A percentile compares a stretch with the other conserved stretches of the same genome.
Conservation (phyloP, 2,329 filamentous ascomycete species). For the Microthyrium microscopicum region DNA sequence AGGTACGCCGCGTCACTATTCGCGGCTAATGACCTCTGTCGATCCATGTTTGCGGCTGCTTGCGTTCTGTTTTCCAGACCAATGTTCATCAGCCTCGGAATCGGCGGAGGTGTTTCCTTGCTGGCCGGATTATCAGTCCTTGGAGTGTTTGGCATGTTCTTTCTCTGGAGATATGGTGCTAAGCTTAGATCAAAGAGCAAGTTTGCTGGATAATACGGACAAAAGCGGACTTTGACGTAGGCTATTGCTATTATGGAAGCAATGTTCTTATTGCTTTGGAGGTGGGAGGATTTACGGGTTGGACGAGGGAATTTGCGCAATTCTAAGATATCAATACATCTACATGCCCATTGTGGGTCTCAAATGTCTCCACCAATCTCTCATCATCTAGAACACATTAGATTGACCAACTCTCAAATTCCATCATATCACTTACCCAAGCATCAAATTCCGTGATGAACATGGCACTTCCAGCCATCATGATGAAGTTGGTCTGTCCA, state of each 20-base stretch:
- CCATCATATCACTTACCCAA: too few relatives aligned
- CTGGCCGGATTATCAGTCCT: slow-evolving; percentile 3
- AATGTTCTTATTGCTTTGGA: too few relatives aligned
- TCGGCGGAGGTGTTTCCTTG: slow-evolving; percentile 2
- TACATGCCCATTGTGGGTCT: too few relatives aligned
- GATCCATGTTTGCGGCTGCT: slow-evolving; percentile 5
- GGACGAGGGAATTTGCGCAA: too few relatives aligned
- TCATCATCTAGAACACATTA: too few relatives aligned
- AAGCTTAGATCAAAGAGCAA: slow-evolving; percentile 5
- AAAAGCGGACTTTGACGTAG: too few relatives aligned
- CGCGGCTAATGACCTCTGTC: slow-evolving; percentile 6
- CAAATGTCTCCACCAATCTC: slow-evolving; percentile 1
- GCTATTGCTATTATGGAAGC: too few relatives aligned
- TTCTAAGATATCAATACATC: too few relatives aligned
- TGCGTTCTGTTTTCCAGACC: slow-evolving; percentile 6
- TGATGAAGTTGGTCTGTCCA: slow-evolving; percentile 27
- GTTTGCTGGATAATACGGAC: too few relatives aligned
- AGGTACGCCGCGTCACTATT: slow-evolving; percentile 6
- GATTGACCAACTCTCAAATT: slow-evolving; percentile 33
- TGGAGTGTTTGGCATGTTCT: slow-evolving; percentile 6
- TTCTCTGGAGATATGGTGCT: slow-evolving; percentile 4
- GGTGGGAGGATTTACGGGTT: too few relatives aligned
- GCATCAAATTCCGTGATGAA: slow-evolving; percentile 32
- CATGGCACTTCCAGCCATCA: slow-evolving; percentile 27
- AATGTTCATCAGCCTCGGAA: slow-evolving; percentile 7